A percentile compares a stretch with the other conserved stretches of the same genome.
Evolutionary conservation across 208 protist species (phyloP).

Genomic region (Leishmania arabica): DNA sequence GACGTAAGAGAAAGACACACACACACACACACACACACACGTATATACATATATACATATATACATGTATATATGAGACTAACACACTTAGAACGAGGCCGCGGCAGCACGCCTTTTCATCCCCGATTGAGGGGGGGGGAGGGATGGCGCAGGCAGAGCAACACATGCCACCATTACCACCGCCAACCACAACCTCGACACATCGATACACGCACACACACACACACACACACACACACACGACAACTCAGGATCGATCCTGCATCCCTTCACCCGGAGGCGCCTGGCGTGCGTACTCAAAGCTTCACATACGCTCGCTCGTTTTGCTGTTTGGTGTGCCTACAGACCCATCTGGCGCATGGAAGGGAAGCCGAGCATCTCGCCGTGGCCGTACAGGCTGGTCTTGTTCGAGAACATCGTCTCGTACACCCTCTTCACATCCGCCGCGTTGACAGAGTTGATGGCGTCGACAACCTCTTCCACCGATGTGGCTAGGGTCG

Average conservation of each 20-base stretch:
- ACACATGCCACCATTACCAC: not conserved
- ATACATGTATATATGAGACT: no score
- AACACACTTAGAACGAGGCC: not conserved
- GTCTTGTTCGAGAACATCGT: constrained; percentile 67
- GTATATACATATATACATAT: no score
- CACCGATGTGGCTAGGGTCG: constrained; percentile 40
- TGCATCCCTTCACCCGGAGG: not conserved
- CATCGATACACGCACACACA: not conserved
- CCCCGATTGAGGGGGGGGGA: not conserved
- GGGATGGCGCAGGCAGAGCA: not conserved
- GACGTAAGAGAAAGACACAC: not conserved
- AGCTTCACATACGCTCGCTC: not conserved
- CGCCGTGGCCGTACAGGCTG: constrained; percentile 79
- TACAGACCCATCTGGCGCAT: constrained; percentile 74
- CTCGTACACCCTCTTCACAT: constrained; percentile 73
- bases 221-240: not conserved
- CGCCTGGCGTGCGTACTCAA: not conserved
- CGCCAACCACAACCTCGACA: not conserved
- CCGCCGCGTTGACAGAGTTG: constrained; percentile 48
- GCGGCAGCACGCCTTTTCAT: not conserved
- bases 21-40: no score
- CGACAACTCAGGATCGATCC: not conserved
- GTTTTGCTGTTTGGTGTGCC: not conserved
- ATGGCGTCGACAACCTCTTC: constrained; percentile 74
- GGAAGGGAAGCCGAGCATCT: constrained; percentile 84